phyloP scores from a whole-genome alignment of 257 asterid genomes.

The Gentiana macrophylla region DNA sequence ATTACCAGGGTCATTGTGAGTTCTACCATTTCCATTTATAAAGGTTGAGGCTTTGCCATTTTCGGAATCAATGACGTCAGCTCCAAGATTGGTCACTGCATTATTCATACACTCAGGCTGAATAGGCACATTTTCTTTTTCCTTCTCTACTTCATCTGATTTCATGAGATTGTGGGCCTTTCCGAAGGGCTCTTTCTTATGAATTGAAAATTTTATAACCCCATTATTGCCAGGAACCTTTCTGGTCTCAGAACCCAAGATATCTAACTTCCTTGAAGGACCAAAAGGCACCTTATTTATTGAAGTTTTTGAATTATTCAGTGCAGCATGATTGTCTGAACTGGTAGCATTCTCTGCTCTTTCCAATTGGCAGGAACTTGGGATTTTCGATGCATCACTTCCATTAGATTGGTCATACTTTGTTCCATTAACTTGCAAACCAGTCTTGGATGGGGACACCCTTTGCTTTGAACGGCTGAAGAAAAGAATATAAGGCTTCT shows the following conservation, averaged over 20 bases:
- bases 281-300: conserved; percentile 26
- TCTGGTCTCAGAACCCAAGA: conserved; percentile 25
- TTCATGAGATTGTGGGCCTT: conserved; percentile 26
- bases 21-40: conserved; percentile 27
- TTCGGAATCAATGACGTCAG: conserved; percentile 5
- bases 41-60: conserved; percentile 21
- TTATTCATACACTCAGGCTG: conserved; percentile 27
- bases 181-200: conserved; percentile 28
- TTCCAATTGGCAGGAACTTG: conserved; percentile 28
- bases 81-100: conserved; percentile 17
- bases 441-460: conserved; percentile 36
- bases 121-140: conserved; percentile 20
- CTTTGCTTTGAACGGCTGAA: conserved; percentile 84
- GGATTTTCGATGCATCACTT: conserved; percentile 24
- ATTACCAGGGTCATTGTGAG: conserved; percentile 14
- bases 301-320: conserved; percentile 19
- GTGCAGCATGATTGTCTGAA: conserved; percentile 23
- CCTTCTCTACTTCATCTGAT: conserved; percentile 23
- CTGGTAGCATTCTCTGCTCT: conserved; percentile 21
- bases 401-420: conserved; percentile 50
- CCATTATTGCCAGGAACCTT: conserved; percentile 31
- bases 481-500: conserved; percentile 87
- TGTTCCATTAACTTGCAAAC: conserved; percentile 44
- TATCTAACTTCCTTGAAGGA: conserved; percentile 21
- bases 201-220: conserved; percentile 29